Percentiles rank a stretch among this genome's conserved stretches.
These are phyloP conservation scores for Colletotrichum eleusines DNA, from an alignment of 2,329 filamentous ascomycete species.

Conservation along the genomic window DNA sequence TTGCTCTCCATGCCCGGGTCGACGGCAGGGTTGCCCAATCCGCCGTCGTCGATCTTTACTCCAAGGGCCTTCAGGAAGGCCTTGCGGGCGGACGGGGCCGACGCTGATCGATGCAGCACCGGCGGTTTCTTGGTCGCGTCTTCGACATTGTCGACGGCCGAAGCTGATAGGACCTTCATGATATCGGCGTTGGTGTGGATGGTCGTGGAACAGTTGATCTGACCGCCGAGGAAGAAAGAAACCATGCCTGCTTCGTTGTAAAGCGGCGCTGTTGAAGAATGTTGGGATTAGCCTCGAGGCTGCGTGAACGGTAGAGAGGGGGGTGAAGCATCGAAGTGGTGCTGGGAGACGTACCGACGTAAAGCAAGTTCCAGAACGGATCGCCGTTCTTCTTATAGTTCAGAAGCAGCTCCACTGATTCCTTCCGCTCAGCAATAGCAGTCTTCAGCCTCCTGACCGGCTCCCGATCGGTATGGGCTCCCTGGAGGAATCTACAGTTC, in stretches of 20 bases:
- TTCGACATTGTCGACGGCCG: background rate
- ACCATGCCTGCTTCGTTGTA: conserved; percentile 58
- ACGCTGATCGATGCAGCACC: conserved; percentile 7
- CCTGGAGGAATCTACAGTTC: conserved; percentile 66
- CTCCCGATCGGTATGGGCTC: conserved; percentile 57
- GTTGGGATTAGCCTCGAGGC: background rate
- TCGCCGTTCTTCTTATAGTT: conserved; percentile 65
- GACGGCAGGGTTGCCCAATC: background rate
- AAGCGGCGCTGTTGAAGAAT: conserved; percentile 51
- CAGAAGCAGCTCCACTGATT: conserved; percentile 62
- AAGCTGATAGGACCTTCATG: conserved; percentile 54
- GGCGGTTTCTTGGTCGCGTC: background rate
- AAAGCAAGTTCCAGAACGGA: conserved; percentile 70
- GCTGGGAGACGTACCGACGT: conserved; percentile 54
- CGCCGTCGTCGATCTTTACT: background rate
- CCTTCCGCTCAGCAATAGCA: conserved; percentile 56
- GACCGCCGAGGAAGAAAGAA: conserved; percentile 63
- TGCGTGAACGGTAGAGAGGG: too few relatives aligned
- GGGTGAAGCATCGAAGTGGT: too few relatives aligned
- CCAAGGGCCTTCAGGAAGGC: conserved; percentile 33
- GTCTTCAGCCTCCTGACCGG: conserved; percentile 56
- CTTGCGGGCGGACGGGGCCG: conserved; percentile 25
- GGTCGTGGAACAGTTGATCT: conserved; percentile 65
- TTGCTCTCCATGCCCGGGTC: conserved; percentile 46
- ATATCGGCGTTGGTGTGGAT: conserved; percentile 62